Conservation (phyloP, 768 basidiomycete genomes). For the Boletus vermiculosoides region DNA sequence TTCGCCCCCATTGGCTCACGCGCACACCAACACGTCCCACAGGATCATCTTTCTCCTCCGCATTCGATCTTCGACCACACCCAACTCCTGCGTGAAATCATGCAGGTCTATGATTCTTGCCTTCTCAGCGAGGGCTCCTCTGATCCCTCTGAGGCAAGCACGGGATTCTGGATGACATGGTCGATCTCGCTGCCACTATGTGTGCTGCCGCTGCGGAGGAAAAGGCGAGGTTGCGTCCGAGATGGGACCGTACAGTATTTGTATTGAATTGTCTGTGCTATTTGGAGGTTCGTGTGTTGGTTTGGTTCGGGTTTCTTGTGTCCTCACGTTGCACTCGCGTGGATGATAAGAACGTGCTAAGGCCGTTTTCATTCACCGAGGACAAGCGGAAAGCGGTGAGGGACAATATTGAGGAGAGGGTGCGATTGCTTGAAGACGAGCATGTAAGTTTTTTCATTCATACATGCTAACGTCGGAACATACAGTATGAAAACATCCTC, state of each 20-base stretch:
- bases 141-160: conserved; percentile 11
- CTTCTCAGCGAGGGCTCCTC: conserved; percentile 69
- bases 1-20: not conserved
- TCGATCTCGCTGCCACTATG: conserved; percentile 82
- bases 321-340: not conserved
- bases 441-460: conserved; percentile 59
- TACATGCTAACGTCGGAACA: not conserved
- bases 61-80: conserved; percentile 76
- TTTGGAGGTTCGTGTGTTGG: conserved; percentile 56
- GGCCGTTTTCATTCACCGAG: too few species aligned
- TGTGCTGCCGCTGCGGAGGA: conserved; percentile 66
- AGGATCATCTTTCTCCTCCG: conserved; percentile 75
- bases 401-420: too few species aligned
- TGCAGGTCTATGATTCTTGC: too few species aligned
- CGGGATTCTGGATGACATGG: conserved; percentile 63
- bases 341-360: conserved; percentile 46
- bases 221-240: conserved; percentile 50
- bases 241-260: conserved; percentile 84
- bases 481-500: conserved; percentile 23
- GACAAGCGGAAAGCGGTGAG: too few species aligned
- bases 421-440: conserved; percentile 67
- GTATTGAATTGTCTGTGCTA: conserved; percentile 84
- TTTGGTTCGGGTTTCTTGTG: not conserved
- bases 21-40: not conserved
- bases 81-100: conserved; percentile 80